These are phyloP conservation scores for grape (Vitis vinifera) DNA, from an alignment of 164 flowering plant genomes.

Conservation along the genomic window DNA sequence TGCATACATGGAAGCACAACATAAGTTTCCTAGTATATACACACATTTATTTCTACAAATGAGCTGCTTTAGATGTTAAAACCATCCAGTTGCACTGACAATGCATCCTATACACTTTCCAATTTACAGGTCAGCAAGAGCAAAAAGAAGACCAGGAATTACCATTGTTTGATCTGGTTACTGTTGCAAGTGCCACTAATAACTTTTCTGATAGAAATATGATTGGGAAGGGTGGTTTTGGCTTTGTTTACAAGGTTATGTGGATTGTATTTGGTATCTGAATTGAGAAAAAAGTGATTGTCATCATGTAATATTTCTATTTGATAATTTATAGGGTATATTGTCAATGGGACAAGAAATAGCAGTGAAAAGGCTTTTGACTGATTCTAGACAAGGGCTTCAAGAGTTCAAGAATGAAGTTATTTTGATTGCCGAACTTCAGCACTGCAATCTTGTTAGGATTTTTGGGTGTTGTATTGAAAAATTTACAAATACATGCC, in stretches of 20 bases:
- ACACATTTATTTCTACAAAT: too few relatives aligned
- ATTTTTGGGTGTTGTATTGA: too few relatives aligned
- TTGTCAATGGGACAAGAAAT: slow-evolving; percentile 33
- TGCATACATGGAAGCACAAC: too few relatives aligned
- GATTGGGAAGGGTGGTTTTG: slow-evolving; percentile 39
- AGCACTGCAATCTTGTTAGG: slow-evolving; percentile 21
- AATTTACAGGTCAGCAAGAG: too few relatives aligned
- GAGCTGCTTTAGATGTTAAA: too few relatives aligned
- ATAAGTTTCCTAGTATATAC: too few relatives aligned
- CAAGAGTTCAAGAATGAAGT: slow-evolving; percentile 51
- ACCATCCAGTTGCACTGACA: too few relatives aligned
- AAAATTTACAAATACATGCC: too few relatives aligned
- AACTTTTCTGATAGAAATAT: slow-evolving; percentile 20
- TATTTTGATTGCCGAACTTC: slow-evolving; percentile 39
- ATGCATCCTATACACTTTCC: too few relatives aligned
- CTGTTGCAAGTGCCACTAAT: slow-evolving; percentile 20
- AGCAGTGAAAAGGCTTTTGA: slow-evolving; percentile 44
- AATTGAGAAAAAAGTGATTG: too few relatives aligned
- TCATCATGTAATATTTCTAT: too few relatives aligned
- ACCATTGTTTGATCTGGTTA: slow-evolving; percentile 10
- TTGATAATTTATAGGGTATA: slow-evolving; percentile 19
- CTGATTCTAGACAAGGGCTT: slow-evolving; percentile 33
- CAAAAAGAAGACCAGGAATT: slow-evolving; percentile 12
- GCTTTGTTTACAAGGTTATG: slow-evolving; percentile 26
- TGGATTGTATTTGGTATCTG: too few relatives aligned